Percentiles rank a stretch among this genome's conserved stretches.
Evolutionary conservation across 139 green algal species (phyloP).

Genomic region (Chlorella sp.): DNA sequence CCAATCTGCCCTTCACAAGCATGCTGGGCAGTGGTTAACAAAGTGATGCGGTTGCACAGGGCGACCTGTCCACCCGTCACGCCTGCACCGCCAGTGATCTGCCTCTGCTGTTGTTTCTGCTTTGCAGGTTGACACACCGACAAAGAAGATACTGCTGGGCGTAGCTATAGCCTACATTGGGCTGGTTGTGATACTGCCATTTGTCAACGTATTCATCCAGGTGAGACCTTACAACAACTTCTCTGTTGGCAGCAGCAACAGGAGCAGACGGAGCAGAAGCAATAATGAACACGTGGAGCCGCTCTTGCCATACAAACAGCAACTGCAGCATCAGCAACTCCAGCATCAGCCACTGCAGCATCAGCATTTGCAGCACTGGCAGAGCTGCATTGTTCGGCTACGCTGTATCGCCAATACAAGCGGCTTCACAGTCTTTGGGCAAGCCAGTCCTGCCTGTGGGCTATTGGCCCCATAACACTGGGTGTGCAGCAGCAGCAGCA

Average conservation of each 20-base stretch:
- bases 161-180: constrained; percentile 54
- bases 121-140: constrained; percentile 43
- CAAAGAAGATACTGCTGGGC: constrained; percentile 42
- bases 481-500: no score
- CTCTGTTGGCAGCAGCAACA: no score
- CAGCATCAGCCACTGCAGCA: background rate
- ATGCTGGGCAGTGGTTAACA: constrained; percentile 7
- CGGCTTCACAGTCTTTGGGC: no score
- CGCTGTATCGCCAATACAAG: background rate
- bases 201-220: constrained; percentile 76
- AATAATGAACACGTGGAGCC: background rate
- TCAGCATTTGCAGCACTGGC: background rate
- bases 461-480: no score
- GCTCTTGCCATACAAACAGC: background rate
- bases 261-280: no score
- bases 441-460: no score
- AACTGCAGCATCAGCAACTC: background rate
- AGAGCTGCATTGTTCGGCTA: background rate
- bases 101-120: background rate
- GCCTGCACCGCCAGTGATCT: background rate
- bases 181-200: constrained; percentile 68
- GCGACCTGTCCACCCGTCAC: no score
- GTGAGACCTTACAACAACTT: constrained; percentile 11
- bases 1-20: no score
- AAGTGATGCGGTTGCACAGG: background rate